Evolutionary conservation across 106 monocot species (phyloP).

Genomic region (Ottelia alismoides): DNA sequence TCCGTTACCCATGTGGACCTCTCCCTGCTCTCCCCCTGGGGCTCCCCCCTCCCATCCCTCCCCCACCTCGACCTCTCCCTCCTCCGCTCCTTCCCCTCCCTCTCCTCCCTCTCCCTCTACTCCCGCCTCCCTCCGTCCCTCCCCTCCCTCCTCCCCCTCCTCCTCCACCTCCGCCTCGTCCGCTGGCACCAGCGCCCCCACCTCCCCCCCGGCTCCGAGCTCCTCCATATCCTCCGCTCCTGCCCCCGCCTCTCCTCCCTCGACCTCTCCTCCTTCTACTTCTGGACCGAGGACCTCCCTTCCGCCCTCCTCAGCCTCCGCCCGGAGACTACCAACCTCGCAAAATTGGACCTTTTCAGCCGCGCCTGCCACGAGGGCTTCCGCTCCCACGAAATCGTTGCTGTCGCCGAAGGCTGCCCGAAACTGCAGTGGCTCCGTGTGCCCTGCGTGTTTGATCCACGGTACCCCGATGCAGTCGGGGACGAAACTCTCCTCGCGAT

Average conservation of each 20-base stretch:
- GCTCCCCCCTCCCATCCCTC: conserved; percentile 20
- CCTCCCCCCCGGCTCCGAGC: conserved; percentile 33
- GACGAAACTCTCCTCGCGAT: conserved; percentile 41
- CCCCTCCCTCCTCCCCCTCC: conserved; percentile 18
- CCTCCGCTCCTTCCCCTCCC: conserved; percentile 45
- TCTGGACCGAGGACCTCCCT: conserved; percentile 83
- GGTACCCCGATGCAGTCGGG: conserved; percentile 47
- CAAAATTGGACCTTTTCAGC: conserved; percentile 42
- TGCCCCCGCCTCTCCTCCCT: conserved; percentile 32
- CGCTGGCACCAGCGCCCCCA: conserved; percentile 82
- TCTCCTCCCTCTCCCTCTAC: conserved; percentile 48
- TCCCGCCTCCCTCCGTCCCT: conserved; percentile 41
- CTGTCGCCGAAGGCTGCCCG: conserved; percentile 37
- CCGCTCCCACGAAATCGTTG: conserved; percentile 34
- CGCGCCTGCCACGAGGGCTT: conserved; percentile 47
- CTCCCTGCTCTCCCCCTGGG: conserved; percentile 91
- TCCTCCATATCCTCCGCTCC: conserved; percentile 29
- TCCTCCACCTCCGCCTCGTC: conserved; percentile 49
- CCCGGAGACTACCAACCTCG: conserved; percentile 22
- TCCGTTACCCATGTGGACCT: conserved; percentile 64
- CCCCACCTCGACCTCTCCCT: conserved; percentile 6
- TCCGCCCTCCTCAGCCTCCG: conserved; percentile 26
- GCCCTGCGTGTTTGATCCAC: conserved; percentile 71
- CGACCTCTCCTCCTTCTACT: conserved; percentile 85
- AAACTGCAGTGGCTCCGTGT: conserved; percentile 34